Percentiles rank a stretch among this genome's conserved stretches.
These are phyloP conservation scores for Selaginella tamariscina DNA, from an alignment of 75 land plant species.

Conservation along the genomic window DNA sequence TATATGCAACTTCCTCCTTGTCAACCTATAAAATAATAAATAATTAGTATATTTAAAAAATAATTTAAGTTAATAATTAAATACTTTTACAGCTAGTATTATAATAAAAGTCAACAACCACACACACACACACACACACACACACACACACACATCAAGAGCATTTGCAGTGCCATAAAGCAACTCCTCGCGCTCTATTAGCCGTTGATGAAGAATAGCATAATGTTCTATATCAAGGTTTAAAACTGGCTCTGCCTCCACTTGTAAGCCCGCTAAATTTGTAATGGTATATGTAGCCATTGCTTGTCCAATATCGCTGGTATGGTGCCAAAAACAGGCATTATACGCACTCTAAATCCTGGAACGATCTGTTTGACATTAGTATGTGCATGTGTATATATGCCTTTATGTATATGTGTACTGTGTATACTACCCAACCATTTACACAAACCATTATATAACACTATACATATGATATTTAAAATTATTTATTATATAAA, in stretches of 20 bases:
- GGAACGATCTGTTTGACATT: constrained; percentile 65
- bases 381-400: not conserved
- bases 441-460: too few relatives aligned
- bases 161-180: constrained; percentile 57
- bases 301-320: constrained; percentile 97
- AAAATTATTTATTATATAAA: not conserved
- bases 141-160: constrained; percentile 49
- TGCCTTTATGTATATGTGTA: too few relatives aligned
- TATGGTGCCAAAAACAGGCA: constrained; percentile 91
- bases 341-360: constrained; percentile 92
- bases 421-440: too few relatives aligned
- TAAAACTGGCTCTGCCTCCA: constrained; percentile 80
- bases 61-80: too few relatives aligned
- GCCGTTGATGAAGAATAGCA: constrained; percentile 66
- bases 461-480: too few relatives aligned
- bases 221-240: constrained; percentile 84
- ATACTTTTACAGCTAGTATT: too few relatives aligned
- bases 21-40: constrained; percentile 81
- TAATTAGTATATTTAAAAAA: too few relatives aligned
- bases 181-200: constrained; percentile 86
- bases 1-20: constrained; percentile 74
- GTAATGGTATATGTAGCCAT: constrained; percentile 96
- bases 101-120: too few relatives aligned
- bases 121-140: too few relatives aligned
- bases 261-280: constrained; percentile 54